Conservation (phyloP, 176 grass and related monocot genomes). For the Triticum timopheevii region DNA sequence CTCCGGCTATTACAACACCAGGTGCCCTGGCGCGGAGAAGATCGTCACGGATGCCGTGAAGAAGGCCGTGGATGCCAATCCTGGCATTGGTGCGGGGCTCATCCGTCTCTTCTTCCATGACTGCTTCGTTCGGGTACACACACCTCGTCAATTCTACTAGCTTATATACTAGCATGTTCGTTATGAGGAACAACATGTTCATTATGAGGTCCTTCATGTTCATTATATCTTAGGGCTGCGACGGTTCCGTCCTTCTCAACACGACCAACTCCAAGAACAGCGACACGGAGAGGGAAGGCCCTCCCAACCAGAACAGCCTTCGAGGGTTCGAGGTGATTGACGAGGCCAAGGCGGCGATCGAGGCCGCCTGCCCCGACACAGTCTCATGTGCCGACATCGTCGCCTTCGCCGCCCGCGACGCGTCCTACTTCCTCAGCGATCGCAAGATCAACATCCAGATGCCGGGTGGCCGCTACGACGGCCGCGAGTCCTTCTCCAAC, state of each 20-base stretch:
- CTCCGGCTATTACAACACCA: background rate
- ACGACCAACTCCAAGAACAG: background rate
- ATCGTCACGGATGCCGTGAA: background rate
- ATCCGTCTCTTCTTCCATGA: background rate
- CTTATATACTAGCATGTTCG: too few relatives aligned
- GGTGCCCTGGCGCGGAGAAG: background rate
- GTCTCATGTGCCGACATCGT: background rate
- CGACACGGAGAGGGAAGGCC: background rate
- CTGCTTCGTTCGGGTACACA: background rate
- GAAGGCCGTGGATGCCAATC: background rate
- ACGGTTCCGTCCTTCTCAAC: background rate
- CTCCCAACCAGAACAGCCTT: background rate
- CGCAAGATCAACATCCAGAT: background rate
- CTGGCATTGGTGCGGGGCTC: background rate
- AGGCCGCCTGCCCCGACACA: background rate
- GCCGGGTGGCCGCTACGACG: background rate
- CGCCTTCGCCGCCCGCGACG: background rate
- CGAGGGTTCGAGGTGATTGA: constrained; percentile 56
- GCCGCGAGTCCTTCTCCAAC: background rate
- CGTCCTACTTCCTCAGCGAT: background rate
- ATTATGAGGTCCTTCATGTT: background rate
- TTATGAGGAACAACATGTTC: background rate
- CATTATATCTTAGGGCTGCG: background rate
- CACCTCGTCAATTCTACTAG: background rate
- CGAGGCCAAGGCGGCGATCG: constrained; percentile 20